phyloP scores from a whole-genome alignment of 129 eudicot genomes.

The Lonicera japonica region DNA sequence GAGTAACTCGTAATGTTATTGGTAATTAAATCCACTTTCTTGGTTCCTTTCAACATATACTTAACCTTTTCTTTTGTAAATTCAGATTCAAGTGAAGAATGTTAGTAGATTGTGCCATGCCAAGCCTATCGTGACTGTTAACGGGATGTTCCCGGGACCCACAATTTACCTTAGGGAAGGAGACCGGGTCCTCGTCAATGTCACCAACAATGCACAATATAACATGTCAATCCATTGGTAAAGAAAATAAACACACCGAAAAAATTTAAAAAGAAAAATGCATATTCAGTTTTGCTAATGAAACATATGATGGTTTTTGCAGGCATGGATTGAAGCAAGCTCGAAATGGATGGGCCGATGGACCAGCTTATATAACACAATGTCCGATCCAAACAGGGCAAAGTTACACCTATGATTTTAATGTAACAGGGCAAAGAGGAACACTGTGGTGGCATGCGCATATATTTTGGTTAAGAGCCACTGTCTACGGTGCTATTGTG shows the following conservation, averaged over 20 bases:
- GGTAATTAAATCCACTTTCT: too few relatives aligned
- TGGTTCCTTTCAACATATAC: neutral
- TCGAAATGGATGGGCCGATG: slow-evolving; percentile 36
- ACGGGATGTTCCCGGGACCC: slow-evolving; percentile 36
- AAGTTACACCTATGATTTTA: slow-evolving; percentile 15
- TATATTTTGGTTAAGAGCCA: slow-evolving; percentile 26
- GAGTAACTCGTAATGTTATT: neutral
- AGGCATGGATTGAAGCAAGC: slow-evolving; percentile 35
- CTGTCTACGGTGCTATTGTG: slow-evolving; percentile 31
- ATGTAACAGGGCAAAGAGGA: slow-evolving; percentile 34
- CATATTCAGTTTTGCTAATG: slow-evolving; percentile 53
- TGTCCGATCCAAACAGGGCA: slow-evolving; percentile 29
- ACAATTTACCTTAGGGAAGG: slow-evolving; percentile 29
- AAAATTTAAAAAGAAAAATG: slow-evolving; percentile 11
- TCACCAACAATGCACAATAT: slow-evolving; percentile 26
- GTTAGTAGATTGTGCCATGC: slow-evolving; percentile 28
- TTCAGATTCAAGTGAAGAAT: slow-evolving; percentile 25
- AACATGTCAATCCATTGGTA: slow-evolving; percentile 34
- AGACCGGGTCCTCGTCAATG: slow-evolving; percentile 22
- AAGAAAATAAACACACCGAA: neutral
- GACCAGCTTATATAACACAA: slow-evolving; percentile 35
- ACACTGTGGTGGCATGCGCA: slow-evolving; percentile 40
- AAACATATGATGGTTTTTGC: neutral
- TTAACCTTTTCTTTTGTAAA: neutral
- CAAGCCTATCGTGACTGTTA: slow-evolving; percentile 25